Evolutionary conservation across 1,284 basidiomycete genomes (phyloP).

Genomic region (Rhodotorula sp.): DNA sequence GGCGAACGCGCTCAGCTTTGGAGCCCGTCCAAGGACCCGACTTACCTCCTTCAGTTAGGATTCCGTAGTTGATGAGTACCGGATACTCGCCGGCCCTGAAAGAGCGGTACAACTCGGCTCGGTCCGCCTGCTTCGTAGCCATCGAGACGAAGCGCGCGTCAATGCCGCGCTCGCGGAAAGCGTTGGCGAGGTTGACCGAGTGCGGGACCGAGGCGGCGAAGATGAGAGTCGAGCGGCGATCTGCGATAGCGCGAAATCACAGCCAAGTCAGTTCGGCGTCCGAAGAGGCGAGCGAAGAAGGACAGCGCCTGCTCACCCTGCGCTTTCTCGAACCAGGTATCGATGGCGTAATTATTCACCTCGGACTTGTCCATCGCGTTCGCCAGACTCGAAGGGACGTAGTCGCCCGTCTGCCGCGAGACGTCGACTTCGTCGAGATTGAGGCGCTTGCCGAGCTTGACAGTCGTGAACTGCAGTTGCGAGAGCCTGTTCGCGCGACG

Average conservation of each 20-base stretch:
- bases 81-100: constrained; percentile 76
- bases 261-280: background rate
- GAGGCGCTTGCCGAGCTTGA: constrained; percentile 62
- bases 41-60: constrained; percentile 75
- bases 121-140: constrained; percentile 60
- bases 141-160: constrained; percentile 82
- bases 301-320: constrained; percentile 52
- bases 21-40: no score
- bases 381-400: constrained; percentile 70
- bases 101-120: constrained; percentile 63
- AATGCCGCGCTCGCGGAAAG: constrained; percentile 71
- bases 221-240: constrained; percentile 78
- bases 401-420: constrained; percentile 70
- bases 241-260: constrained; percentile 30
- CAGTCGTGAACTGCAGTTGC: constrained; percentile 75
- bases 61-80: constrained; percentile 87
- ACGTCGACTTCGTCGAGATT: constrained; percentile 67
- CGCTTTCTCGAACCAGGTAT: constrained; percentile 77
- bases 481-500: constrained; percentile 63
- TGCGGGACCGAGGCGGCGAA: constrained; percentile 88
- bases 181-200: constrained; percentile 14
- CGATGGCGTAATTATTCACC: constrained; percentile 72
- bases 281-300: background rate
- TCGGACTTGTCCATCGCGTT: constrained; percentile 73
- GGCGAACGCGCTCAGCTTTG: constrained; percentile 52